Evolutionary conservation across 2,329 filamentous ascomycete species (phyloP), one percentile per base, ranked within the genome.

Genomic region (Teratosphaeria epicoccoides): DNA sequence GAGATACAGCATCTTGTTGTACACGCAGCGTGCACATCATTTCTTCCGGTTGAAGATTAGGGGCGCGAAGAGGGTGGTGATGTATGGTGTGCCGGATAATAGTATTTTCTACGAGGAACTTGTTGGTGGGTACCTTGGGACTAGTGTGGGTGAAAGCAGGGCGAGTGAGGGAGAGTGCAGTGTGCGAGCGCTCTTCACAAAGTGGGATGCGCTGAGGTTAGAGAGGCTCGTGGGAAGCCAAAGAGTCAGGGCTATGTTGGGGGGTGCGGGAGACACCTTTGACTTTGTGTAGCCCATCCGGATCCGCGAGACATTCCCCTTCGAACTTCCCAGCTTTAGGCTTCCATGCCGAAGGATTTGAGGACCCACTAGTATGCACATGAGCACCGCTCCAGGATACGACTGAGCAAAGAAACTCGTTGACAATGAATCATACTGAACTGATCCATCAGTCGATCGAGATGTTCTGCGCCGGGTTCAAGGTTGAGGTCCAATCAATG

Each of bases 1-100:
- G 4, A 78, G 89, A 14, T 87, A 96, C 66, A 82, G 82, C 20
- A 78, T 97, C 17, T 71, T 98, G 37, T 74, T 98, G 14, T 98
- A 97, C 71, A 94, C 90, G 1, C 91, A 95, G 68, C 83, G 93
- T 53, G 87, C 90, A n/a, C 93, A 98, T 70, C 93, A 98, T 70
- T 97, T 97, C 76, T 82, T 88, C 47, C 79, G 93, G n/a, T 89
- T 93, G 65, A 79, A 81, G 59, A 77, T 98, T 50, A 79, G 82
- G 29, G 93, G 93, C 22, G 88, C 93, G 12, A 84, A 83, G 67
- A 78, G 83, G 40, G 80, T 97, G n/a, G 78, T 96, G 49, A 85
- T 95, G 75, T 97, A 97, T 67, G 86, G 84, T 1, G 69, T 96
- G 26, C 93, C 93, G 0, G 91, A 97, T 61, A 95, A 96, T 66